These are phyloP conservation scores for Aspergillus quadricinctus DNA, from an alignment of 2,329 filamentous ascomycete species.

Conservation along the genomic window DNA sequence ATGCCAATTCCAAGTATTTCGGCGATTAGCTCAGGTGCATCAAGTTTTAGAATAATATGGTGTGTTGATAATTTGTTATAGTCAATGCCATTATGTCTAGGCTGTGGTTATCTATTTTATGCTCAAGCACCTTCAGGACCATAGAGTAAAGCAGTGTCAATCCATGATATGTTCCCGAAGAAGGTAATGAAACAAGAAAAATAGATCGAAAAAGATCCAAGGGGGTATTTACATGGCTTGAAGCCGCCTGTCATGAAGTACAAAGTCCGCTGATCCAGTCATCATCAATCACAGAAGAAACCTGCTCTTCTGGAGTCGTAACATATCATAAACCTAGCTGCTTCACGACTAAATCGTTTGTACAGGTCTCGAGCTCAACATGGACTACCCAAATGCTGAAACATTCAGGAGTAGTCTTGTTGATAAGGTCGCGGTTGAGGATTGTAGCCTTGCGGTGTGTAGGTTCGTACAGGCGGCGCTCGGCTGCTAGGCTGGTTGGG, in stretches of 20 bases:
- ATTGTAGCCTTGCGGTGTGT: slow-evolving; percentile 16
- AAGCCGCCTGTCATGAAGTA: slow-evolving; percentile 4
- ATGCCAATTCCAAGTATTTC: too few species aligned
- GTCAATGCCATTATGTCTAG: not conserved
- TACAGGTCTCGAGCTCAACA: not conserved
- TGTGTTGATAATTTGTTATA: too few species aligned
- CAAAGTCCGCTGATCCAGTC: slow-evolving; percentile 13
- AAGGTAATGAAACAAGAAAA: not conserved
- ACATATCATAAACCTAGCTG: slow-evolving; percentile 8
- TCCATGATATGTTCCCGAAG: not conserved
- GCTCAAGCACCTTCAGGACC: not conserved
- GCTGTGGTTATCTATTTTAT: not conserved
- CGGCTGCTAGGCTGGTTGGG: slow-evolving; percentile 19
- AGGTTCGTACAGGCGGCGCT: slow-evolving; percentile 17
- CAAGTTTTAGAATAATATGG: too few species aligned
- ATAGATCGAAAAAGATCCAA: not conserved
- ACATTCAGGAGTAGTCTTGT: slow-evolving; percentile 7
- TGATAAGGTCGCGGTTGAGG: slow-evolving; percentile 6
- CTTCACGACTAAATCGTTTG: not conserved
- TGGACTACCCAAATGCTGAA: too few species aligned
- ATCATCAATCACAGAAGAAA: slow-evolving; percentile 21
- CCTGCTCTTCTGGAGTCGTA: slow-evolving; percentile 26
- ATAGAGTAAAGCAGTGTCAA: not conserved
- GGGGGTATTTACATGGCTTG: slow-evolving; percentile 7
- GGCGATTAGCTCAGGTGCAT: too few species aligned